Percentiles rank a stretch among this genome's conserved stretches.
These are phyloP conservation scores for Cadophora sp. DNA, from an alignment of 2,329 filamentous ascomycete genomes.

Conservation along the genomic window DNA sequence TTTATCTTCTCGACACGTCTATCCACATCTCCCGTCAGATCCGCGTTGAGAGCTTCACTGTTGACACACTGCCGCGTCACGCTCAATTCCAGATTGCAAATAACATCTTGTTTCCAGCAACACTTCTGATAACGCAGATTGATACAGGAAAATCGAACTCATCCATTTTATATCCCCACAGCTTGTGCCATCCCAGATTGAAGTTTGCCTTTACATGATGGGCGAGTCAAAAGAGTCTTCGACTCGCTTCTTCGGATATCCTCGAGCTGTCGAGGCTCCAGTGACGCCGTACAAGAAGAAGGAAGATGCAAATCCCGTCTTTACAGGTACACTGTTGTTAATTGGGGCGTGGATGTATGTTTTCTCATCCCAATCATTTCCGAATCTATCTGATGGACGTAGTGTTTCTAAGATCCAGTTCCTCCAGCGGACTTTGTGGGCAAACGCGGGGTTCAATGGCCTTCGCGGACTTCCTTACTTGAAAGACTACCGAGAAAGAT, in stretches of 20 bases:
- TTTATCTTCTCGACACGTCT: too few species aligned
- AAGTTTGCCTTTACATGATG: slow-evolving; percentile 5
- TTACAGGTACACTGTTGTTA: slow-evolving; percentile 70
- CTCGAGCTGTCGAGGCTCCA: slow-evolving; percentile 38
- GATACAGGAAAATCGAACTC: too few species aligned
- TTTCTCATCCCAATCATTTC: not conserved
- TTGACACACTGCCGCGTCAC: too few species aligned
- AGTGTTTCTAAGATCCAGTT: slow-evolving; percentile 66
- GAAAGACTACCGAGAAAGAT: slow-evolving; percentile 51
- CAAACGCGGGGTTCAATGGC: slow-evolving; percentile 65
- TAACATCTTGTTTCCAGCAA: too few species aligned
- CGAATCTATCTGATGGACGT: slow-evolving; percentile 11
- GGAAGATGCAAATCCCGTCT: slow-evolving; percentile 70
- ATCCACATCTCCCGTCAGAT: not conserved
- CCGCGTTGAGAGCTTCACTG: not conserved
- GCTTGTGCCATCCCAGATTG: not conserved
- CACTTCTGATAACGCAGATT: too few species aligned
- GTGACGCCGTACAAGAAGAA: slow-evolving; percentile 52
- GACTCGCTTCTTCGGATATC: slow-evolving; percentile 41
- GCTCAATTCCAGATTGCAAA: too few species aligned
- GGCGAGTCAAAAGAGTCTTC: slow-evolving; percentile 9
- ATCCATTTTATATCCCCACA: too few species aligned
- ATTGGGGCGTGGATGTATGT: slow-evolving; percentile 67
- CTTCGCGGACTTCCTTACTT: slow-evolving; percentile 56
- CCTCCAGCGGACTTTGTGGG: slow-evolving; percentile 72